These are phyloP conservation scores for Pisolithus tinctorius DNA, from an alignment of 768 basidiomycete species.

Conservation along the genomic window DNA sequence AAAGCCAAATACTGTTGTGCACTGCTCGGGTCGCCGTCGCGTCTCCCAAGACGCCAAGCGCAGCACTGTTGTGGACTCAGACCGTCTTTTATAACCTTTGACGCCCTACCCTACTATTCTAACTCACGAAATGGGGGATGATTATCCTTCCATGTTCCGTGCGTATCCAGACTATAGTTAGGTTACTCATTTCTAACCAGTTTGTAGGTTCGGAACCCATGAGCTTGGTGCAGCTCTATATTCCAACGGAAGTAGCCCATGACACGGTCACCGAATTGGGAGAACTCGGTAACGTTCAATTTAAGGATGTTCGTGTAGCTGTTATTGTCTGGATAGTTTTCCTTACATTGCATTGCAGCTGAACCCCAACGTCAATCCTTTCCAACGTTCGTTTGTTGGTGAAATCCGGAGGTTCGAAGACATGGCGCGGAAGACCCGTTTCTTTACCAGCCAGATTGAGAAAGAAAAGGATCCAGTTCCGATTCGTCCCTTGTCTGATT, in stretches of 20 bases:
- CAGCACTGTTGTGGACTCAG: not conserved
- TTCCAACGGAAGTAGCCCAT: constrained; percentile 96
- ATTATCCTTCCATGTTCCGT: constrained; percentile 85
- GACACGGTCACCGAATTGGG: constrained; percentile 94
- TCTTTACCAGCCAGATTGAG: constrained; percentile 80
- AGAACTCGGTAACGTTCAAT: constrained; percentile 92
- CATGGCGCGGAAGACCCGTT: constrained; percentile 90
- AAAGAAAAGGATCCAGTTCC: constrained; percentile 80
- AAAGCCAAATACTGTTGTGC: constrained; percentile 17
- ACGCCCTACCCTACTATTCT: not conserved
- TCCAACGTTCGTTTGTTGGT: constrained; percentile 96
- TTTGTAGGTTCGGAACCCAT: constrained; percentile 87
- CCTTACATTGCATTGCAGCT: constrained; percentile 43
- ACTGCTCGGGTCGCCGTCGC: not conserved
- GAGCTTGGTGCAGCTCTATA: constrained; percentile 96
- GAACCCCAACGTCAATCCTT: constrained; percentile 92
- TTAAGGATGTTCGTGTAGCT: constrained; percentile 78
- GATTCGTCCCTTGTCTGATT: constrained; percentile 81
- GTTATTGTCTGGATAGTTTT: not conserved
- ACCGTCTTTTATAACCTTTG: not conserved
- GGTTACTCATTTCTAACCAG: constrained; percentile 4
- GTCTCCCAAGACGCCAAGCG: not conserved
- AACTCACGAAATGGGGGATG: constrained; percentile 51
- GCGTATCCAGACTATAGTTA: constrained; percentile 4
- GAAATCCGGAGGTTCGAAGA: constrained; percentile 95